phyloP scores from a whole-genome alignment of 805 yeast species.

The Phaffomyces opuntiae region DNA sequence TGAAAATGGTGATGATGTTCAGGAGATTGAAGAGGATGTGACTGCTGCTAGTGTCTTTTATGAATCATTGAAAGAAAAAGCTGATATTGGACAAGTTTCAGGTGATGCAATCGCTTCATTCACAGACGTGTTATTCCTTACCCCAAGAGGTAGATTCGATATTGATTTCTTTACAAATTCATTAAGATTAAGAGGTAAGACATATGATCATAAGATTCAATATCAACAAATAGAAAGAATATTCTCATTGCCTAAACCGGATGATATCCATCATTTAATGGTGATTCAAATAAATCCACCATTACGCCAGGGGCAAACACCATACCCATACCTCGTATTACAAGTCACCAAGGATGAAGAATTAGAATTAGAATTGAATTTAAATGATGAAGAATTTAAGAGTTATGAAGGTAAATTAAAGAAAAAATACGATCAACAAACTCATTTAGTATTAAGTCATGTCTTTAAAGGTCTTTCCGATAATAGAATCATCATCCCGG shows the following conservation, averaged over 20 bases:
- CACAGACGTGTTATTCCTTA: constrained; percentile 82
- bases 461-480: constrained; percentile 87
- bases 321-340: constrained; percentile 85
- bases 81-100: constrained; percentile 88
- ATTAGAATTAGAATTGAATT: constrained; percentile 79
- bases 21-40: constrained; percentile 36
- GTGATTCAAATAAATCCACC: constrained; percentile 95
- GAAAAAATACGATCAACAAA: constrained; percentile 69
- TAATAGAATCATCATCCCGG: constrained; percentile 78
- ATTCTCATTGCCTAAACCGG: constrained; percentile 89
- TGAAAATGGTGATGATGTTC: constrained; percentile 29
- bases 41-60: constrained; percentile 81
- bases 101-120: constrained; percentile 95
- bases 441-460: constrained; percentile 82
- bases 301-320: constrained; percentile 94
- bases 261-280: constrained; percentile 82
- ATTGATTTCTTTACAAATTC: constrained; percentile 87
- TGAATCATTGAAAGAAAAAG: constrained; percentile 86
- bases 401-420: constrained; percentile 73
- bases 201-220: constrained; percentile 93
- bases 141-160: constrained; percentile 98
- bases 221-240: constrained; percentile 85
- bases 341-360: constrained; percentile 90
- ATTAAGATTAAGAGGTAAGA: constrained; percentile 90
- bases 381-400: constrained; percentile 77